Percentiles rank a stretch among this genome's conserved stretches.
phyloP scores from a whole-genome alignment of 352 stramenopile genomes.

The Globisporangium heterothallicum region DNA sequence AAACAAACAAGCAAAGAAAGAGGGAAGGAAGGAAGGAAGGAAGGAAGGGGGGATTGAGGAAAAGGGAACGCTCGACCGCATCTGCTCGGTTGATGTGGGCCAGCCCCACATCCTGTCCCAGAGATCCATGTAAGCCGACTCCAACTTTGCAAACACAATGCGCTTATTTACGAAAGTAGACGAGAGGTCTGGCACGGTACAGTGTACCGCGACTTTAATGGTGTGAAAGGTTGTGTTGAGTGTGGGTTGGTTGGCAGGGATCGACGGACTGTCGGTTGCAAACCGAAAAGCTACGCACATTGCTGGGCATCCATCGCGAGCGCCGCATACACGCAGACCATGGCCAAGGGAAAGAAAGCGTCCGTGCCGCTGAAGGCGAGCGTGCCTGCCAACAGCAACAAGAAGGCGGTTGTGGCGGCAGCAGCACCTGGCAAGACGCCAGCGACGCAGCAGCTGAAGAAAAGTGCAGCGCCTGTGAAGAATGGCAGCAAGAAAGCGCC shows the following conservation, averaged over 20 bases:
- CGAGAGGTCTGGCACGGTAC: background rate
- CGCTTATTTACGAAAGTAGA: background rate
- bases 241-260: slow-evolving; percentile 13
- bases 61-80: background rate
- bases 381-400: slow-evolving; percentile 15
- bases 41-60: background rate
- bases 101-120: background rate
- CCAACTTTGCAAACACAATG: no score
- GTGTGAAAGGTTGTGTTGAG: slow-evolving; percentile 15
- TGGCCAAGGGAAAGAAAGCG: slow-evolving; percentile 15
- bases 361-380: slow-evolving; percentile 18
- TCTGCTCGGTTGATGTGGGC: no score
- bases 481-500: background rate
- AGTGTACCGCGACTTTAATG: background rate
- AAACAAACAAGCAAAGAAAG: no score
- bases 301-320: background rate
- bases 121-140: no score
- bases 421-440: no score
- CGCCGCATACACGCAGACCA: slow-evolving; percentile 2
- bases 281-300: no score
- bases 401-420: slow-evolving; percentile 15
- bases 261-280: no score
- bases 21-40: no score
- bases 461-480: slow-evolving; percentile 4
- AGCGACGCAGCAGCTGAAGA: slow-evolving; percentile 7